These are phyloP conservation scores for Kodamaea arcana DNA, from an alignment of 1,139 yeast genomes.

Conservation along the genomic window DNA sequence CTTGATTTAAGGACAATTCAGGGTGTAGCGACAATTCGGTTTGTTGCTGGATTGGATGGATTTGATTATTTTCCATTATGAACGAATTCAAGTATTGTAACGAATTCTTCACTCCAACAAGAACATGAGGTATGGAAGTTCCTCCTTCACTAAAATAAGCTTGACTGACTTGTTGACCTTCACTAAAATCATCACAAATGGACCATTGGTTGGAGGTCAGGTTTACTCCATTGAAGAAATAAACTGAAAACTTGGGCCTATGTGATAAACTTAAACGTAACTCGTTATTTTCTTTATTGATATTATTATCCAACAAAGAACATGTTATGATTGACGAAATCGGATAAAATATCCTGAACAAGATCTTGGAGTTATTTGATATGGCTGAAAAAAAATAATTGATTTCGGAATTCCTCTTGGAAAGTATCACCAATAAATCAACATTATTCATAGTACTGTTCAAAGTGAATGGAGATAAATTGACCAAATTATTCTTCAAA, in stretches of 20 bases:
- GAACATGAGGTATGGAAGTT: constrained; percentile 48
- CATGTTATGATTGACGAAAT: constrained; percentile 43
- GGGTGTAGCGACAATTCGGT: no score
- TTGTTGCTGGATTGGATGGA: constrained; percentile 5
- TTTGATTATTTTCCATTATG: constrained; percentile 40
- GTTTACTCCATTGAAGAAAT: constrained; percentile 51
- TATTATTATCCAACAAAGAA: constrained; percentile 46
- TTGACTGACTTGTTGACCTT: constrained; percentile 71
- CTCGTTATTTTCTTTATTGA: constrained; percentile 44
- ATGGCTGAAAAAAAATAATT: constrained; percentile 72
- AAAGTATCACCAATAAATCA: constrained; percentile 62
- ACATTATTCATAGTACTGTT: constrained; percentile 61
- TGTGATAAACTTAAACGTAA: constrained; percentile 48
- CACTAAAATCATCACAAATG: constrained; percentile 77
- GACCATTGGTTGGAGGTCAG: constrained; percentile 69
- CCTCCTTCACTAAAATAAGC: constrained; percentile 59
- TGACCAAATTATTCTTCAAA: constrained; percentile 45
- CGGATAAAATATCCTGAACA: constrained; percentile 71
- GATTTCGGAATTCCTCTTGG: constrained; percentile 64
- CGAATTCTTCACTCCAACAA: constrained; percentile 50
- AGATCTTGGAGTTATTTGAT: constrained; percentile 59
- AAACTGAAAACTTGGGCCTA: constrained; percentile 74
- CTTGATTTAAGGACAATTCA: no score
- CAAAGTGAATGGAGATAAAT: constrained; percentile 63
- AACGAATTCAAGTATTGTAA: constrained; percentile 51